phyloP scores from a whole-genome alignment of 129 eudicot genomes.

The Ambrosia artemisiifolia region DNA sequence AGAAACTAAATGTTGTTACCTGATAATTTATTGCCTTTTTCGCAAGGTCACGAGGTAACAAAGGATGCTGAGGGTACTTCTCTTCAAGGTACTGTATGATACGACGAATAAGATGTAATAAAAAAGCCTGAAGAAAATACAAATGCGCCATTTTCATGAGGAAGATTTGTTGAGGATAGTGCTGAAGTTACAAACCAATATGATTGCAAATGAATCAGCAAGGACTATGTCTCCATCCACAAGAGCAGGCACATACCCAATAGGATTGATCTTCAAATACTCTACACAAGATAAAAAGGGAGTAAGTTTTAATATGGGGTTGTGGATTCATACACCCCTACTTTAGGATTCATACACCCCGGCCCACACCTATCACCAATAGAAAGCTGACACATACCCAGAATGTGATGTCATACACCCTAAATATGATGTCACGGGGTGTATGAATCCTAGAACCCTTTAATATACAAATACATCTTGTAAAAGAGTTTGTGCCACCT shows the following conservation, averaged over 20 bases:
- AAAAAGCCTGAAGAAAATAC: not conserved
- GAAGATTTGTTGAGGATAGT: not conserved
- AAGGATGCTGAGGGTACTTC: conserved; percentile 69
- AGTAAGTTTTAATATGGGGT: too few relatives aligned
- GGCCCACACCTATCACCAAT: too few relatives aligned
- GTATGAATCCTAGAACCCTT: too few relatives aligned
- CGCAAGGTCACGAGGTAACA: conserved; percentile 60
- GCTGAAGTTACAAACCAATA: conserved; percentile 46
- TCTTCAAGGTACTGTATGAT: conserved; percentile 69
- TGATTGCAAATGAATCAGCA: conserved; percentile 80
- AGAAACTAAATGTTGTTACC: conserved; percentile 36
- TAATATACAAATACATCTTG: not conserved
- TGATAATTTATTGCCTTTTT: conserved; percentile 65
- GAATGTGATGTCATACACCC: too few relatives aligned
- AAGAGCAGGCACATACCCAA: conserved; percentile 68
- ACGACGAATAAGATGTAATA: not conserved
- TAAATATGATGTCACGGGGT: too few relatives aligned
- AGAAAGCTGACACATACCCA: too few relatives aligned
- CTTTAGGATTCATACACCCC: too few relatives aligned
- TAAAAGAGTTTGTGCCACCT: not conserved
- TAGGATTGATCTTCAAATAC: conserved; percentile 68
- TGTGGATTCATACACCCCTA: too few relatives aligned
- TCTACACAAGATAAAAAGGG: conserved; percentile 34
- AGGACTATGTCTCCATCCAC: conserved; percentile 53
- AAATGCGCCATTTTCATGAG: not conserved